Evolutionary conservation across 2,329 filamentous ascomycete species (phyloP).

Genomic region (Talaromyces sp.): DNA sequence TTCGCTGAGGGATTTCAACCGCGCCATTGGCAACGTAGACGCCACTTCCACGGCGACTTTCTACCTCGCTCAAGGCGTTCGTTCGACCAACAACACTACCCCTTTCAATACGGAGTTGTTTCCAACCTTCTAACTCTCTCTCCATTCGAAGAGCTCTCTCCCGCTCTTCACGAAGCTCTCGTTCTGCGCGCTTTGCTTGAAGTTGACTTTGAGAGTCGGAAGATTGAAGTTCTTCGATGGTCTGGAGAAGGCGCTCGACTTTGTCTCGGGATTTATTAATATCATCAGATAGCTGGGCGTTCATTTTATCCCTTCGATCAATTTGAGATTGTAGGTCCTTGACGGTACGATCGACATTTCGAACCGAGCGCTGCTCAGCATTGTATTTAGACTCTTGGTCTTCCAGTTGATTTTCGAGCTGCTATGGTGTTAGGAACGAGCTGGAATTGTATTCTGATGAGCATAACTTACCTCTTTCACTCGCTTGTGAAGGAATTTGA

Average conservation of each 20-base stretch:
- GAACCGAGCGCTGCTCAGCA: conserved; percentile 78
- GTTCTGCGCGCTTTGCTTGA: conserved; percentile 76
- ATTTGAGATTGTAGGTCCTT: conserved; percentile 91
- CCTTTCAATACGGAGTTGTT: conserved; percentile 64
- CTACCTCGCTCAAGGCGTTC: conserved; percentile 31
- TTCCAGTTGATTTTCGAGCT: conserved; percentile 87
- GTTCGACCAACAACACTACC: conserved; percentile 30
- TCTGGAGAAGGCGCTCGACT: conserved; percentile 79
- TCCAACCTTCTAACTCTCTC: conserved; percentile 80
- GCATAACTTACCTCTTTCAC: conserved; percentile 76
- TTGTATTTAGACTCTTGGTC: conserved; percentile 72
- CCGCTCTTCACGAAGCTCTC: conserved; percentile 81
- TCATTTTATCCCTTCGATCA: conserved; percentile 87
- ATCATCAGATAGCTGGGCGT: conserved; percentile 75
- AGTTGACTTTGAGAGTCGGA: conserved; percentile 79
- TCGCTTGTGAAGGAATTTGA: conserved; percentile 88
- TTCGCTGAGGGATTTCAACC: conserved; percentile 59
- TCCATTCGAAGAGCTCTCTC: conserved; percentile 80
- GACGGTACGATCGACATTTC: conserved; percentile 89
- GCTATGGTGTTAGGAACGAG: conserved; percentile 20
- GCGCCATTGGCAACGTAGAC: conserved; percentile 29
- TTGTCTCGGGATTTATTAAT: conserved; percentile 82
- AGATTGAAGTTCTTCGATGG: conserved; percentile 90
- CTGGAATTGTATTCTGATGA: conserved; percentile 9
- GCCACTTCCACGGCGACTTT: conserved; percentile 36